Evolutionary conservation across 2,329 filamentous ascomycete species (phyloP).

Genomic region (Aspergillus ustus): DNA sequence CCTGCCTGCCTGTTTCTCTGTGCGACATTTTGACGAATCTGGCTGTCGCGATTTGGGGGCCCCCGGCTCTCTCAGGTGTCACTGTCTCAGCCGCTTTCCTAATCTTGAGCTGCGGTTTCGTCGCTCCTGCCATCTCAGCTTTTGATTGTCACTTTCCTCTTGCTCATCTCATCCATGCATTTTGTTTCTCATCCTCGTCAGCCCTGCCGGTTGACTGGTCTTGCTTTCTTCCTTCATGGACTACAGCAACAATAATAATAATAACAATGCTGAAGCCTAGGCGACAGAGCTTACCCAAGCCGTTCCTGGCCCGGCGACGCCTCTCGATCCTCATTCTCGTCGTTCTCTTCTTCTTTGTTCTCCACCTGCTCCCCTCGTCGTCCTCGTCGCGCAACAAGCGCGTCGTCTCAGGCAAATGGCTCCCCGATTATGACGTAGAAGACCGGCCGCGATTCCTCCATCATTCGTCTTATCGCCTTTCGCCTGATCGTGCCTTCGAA

Average conservation of each 20-base stretch:
- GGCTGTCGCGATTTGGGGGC: background rate
- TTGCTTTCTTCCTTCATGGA: background rate
- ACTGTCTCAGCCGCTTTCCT: background rate
- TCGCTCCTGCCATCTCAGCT: background rate
- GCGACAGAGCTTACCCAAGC: background rate
- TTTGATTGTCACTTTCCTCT: no score
- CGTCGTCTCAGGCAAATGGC: slow-evolving; percentile 8
- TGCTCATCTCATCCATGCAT: background rate
- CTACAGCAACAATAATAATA: background rate
- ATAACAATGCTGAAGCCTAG: background rate
- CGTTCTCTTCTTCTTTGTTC: slow-evolving; percentile 14
- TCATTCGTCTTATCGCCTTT: slow-evolving; percentile 32
- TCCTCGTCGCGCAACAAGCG: slow-evolving; percentile 11
- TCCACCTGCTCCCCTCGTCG: slow-evolving; percentile 17
- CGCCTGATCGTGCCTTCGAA: slow-evolving; percentile 37
- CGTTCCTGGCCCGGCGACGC: slow-evolving; percentile 1
- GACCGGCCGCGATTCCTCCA: slow-evolving; percentile 33
- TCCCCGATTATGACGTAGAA: slow-evolving; percentile 23
- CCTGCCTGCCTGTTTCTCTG: background rate
- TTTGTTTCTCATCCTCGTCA: background rate
- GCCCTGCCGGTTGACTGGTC: background rate
- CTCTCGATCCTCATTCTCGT: slow-evolving; percentile 11
- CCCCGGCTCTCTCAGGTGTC: no score
- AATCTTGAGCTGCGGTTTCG: background rate
- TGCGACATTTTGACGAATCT: background rate